These are phyloP conservation scores for Plectosphaerella plurivora DNA, from an alignment of 2,329 filamentous ascomycete species.

Conservation along the genomic window DNA sequence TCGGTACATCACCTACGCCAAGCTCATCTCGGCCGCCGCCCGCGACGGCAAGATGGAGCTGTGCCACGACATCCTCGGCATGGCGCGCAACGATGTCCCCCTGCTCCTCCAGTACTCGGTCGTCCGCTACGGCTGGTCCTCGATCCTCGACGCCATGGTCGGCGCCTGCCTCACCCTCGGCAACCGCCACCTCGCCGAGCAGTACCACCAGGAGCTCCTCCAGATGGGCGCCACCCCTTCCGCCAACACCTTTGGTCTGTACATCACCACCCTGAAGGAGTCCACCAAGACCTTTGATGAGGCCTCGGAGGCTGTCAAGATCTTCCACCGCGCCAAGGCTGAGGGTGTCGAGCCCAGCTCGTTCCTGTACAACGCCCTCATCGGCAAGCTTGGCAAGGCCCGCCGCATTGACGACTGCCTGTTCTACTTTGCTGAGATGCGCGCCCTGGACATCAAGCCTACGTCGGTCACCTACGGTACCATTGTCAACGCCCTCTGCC, in stretches of 20 bases:
- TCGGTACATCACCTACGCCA: conserved; percentile 93
- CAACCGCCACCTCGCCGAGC: conserved; percentile 73
- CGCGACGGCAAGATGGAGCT: conserved; percentile 78
- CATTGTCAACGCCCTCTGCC: conserved; percentile 94
- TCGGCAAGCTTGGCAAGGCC: conserved; percentile 96
- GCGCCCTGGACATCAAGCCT: conserved; percentile 83
- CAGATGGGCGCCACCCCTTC: conserved; percentile 89
- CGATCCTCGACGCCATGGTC: conserved; percentile 94
- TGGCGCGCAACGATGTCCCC: conserved; percentile 87
- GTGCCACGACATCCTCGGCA: conserved; percentile 80
- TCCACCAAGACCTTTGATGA: conserved; percentile 97
- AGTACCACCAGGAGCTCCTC: conserved; percentile 87
- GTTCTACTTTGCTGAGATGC: conserved; percentile 98
- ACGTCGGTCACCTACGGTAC: conserved; percentile 98
- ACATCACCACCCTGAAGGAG: conserved; percentile 98
- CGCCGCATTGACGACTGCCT: conserved; percentile 97
- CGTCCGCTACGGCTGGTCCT: conserved; percentile 93
- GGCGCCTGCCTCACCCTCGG: conserved; percentile 83
- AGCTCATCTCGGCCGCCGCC: conserved; percentile 86
- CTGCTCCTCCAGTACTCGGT: conserved; percentile 77
- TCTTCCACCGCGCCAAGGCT: conserved; percentile 88
- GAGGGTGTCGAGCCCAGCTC: conserved; percentile 95
- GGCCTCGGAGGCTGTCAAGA: conserved; percentile 92
- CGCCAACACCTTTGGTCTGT: conserved; percentile 95
- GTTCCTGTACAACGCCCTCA: conserved; percentile 96